A percentile compares a stretch with the other conserved stretches of the same genome.
Conservation (phyloP, 345 rosid species). For the Nasturtium officinale region DNA sequence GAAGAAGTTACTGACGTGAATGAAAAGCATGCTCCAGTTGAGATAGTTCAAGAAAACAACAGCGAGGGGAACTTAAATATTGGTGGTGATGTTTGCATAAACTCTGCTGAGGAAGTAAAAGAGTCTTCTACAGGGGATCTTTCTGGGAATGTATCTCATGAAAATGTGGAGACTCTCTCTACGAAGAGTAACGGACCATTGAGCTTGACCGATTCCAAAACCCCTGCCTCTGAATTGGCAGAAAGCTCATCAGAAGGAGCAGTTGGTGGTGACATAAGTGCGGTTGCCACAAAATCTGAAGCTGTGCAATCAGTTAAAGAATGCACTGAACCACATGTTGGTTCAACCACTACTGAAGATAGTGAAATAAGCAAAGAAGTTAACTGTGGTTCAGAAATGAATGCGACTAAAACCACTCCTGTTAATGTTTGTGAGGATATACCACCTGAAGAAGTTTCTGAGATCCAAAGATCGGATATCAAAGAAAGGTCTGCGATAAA, state of each 20-base stretch:
- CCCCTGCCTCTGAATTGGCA: conserved; percentile 28
- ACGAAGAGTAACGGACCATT: conserved; percentile 29
- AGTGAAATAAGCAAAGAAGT: conserved; percentile 36
- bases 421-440: conserved; percentile 25
- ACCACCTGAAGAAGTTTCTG: conserved; percentile 28
- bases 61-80: conserved; percentile 18
- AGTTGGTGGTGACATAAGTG: conserved; percentile 17
- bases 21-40: conserved; percentile 28
- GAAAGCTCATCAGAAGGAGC: conserved; percentile 31
- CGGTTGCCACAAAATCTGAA: conserved; percentile 25
- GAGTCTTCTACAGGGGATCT: conserved; percentile 26
- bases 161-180: conserved; percentile 37
- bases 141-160: conserved; percentile 28
- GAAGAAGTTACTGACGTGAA: conserved; percentile 21
- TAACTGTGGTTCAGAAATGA: conserved; percentile 17
- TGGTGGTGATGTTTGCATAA: conserved; percentile 23
- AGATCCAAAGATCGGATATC: conserved; percentile 2
- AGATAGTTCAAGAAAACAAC: conserved; percentile 24
- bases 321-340: conserved; percentile 25
- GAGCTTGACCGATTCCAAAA: conserved; percentile 32
- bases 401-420: conserved; percentile 14
- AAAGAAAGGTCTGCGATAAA: conserved; percentile 25
- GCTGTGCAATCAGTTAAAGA: conserved; percentile 24
- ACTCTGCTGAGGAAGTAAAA: conserved; percentile 39
- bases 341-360: conserved; percentile 10